Percentiles rank a stretch among this genome's conserved stretches.
phyloP scores from a whole-genome alignment of 2,329 filamentous ascomycete genomes.

The Lasiodiplodia sp. region DNA sequence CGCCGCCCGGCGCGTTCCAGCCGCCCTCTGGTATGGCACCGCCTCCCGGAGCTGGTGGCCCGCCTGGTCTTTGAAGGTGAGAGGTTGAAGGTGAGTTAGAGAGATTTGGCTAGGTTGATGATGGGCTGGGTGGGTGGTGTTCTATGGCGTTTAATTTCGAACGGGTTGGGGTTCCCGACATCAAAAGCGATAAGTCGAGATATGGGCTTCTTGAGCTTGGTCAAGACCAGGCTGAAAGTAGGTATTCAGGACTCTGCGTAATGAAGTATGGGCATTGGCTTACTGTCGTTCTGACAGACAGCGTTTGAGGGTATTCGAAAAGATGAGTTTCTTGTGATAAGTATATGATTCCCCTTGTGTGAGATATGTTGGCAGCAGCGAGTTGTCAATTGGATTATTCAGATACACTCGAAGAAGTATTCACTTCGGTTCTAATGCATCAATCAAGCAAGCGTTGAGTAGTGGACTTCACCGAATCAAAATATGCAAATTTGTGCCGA shows the following conservation, averaged over 20 bases:
- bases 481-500: neutral
- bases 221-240: neutral
- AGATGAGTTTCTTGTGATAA: neutral
- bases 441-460: neutral
- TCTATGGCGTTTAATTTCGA: conserved; percentile 12
- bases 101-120: neutral
- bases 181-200: conserved; percentile 11
- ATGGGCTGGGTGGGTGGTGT: conserved; percentile 5
- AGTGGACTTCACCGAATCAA: neutral
- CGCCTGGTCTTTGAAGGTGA: conserved; percentile 6
- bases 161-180: neutral
- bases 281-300: conserved; percentile 7
- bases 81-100: neutral
- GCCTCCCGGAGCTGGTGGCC: conserved; percentile 12
- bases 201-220: neutral
- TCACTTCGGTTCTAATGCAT: neutral
- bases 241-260: neutral
- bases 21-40: conserved; percentile 20
- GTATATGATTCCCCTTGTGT: conserved; percentile 6
- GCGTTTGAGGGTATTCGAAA: neutral
- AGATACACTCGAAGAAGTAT: neutral
- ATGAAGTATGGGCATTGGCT: neutral
- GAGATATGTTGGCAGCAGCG: neutral
- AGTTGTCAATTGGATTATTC: neutral
- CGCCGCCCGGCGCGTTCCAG: conserved; percentile 26